These are phyloP conservation scores for Suhomyces anneliseae DNA, from an alignment of 1,139 yeast genomes.

Conservation along the genomic window DNA sequence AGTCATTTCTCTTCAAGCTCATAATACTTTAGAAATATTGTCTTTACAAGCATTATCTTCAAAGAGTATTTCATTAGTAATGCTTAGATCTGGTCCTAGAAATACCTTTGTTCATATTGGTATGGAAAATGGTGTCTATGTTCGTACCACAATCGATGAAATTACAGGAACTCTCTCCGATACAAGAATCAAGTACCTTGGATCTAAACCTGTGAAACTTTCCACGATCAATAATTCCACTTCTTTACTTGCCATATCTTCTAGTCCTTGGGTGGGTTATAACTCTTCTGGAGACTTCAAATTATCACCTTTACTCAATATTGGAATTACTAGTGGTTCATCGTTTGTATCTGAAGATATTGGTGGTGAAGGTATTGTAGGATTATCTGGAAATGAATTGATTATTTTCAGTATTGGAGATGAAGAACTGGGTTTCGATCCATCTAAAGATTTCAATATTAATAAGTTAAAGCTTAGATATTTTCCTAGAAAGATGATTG, in stretches of 20 bases:
- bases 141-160: slow-evolving; percentile 57
- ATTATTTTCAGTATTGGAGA: slow-evolving; percentile 61
- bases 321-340: slow-evolving; percentile 36
- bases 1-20: slow-evolving; percentile 63
- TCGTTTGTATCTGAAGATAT: slow-evolving; percentile 67
- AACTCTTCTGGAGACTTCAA: slow-evolving; percentile 29
- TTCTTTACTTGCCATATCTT: slow-evolving; percentile 42
- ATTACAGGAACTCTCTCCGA: slow-evolving; percentile 65
- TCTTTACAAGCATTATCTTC: slow-evolving; percentile 71
- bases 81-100: slow-evolving; percentile 23
- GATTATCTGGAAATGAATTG: slow-evolving; percentile 53
- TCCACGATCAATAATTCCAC: slow-evolving; percentile 30
- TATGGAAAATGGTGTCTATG: slow-evolving; percentile 77
- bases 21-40: slow-evolving; percentile 60
- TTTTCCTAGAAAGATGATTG: slow-evolving; percentile 52
- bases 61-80: slow-evolving; percentile 49
- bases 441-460: slow-evolving; percentile 47
- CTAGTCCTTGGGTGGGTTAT: slow-evolving; percentile 43
- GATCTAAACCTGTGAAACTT: slow-evolving; percentile 60
- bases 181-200: slow-evolving; percentile 72
- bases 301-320: slow-evolving; percentile 42
- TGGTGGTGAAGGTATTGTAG: slow-evolving; percentile 61
- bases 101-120: slow-evolving; percentile 64
- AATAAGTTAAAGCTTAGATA: slow-evolving; percentile 46
- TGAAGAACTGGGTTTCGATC: slow-evolving; percentile 31